Percentiles rank a stretch among this genome's conserved stretches.
Conservation (phyloP, 345 rosid genomes). For the Acer yangbiense region DNA sequence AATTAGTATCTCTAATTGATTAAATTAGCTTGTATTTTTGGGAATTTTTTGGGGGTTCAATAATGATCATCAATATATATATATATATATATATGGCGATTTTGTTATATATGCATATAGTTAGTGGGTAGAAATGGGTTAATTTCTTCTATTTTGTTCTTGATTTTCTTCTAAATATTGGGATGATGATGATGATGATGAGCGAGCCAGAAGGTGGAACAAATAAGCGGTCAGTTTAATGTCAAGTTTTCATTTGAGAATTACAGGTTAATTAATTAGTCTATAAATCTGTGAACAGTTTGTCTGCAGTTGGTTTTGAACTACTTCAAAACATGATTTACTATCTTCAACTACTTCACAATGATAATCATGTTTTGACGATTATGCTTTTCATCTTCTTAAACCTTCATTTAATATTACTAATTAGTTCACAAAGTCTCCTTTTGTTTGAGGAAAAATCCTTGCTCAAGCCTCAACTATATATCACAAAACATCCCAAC, state of each 20-base stretch:
- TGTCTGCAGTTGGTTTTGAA: neutral
- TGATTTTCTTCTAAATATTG: neutral
- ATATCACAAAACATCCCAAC: no score
- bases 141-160: neutral
- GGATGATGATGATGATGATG: neutral
- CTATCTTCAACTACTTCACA: neutral
- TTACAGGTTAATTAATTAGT: neutral
- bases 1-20: neutral
- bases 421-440: no score
- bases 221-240: neutral
- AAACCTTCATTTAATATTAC: no score
- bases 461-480: no score
- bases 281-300: neutral
- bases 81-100: neutral
- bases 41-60: neutral
- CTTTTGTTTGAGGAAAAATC: no score
- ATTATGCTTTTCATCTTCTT: neutral
- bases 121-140: neutral
- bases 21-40: neutral
- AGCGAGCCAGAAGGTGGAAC: neutral
- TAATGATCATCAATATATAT: no score
- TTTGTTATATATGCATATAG: no score
- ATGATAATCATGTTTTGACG: no score
- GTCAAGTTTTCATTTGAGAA: neutral
- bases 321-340: no score